Evolutionary conservation across 2,329 filamentous ascomycete genomes (phyloP).

Genomic region (Ceratocystis variospora): DNA sequence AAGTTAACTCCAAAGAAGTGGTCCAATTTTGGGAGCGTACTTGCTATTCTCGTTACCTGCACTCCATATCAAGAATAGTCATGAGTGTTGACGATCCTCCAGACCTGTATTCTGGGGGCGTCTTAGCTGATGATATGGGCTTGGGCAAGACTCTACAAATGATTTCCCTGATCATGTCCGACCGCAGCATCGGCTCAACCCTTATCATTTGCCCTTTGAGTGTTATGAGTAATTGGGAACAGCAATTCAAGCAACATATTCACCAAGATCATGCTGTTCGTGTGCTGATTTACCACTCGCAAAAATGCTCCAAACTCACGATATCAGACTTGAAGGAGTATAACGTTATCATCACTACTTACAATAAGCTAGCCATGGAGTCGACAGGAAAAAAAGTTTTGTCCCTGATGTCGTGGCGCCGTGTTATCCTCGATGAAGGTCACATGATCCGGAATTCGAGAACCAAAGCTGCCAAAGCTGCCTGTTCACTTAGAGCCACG

Average conservation of each 20-base stretch:
- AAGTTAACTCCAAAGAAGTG: conserved; percentile 38
- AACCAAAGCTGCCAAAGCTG: conserved; percentile 58
- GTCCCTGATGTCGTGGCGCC: conserved; percentile 51
- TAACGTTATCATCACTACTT: conserved; percentile 72
- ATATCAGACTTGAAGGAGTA: conserved; percentile 46
- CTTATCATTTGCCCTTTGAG: conserved; percentile 70
- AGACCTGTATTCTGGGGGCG: conserved; percentile 60
- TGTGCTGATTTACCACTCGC: conserved; percentile 63
- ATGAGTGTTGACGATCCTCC: conserved; percentile 31
- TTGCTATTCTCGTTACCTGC: background rate
- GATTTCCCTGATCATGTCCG: conserved; percentile 60
- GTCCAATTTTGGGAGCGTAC: conserved; percentile 21
- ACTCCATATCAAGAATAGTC: background rate
- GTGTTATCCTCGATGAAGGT: conserved; percentile 71
- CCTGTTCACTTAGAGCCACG: conserved; percentile 49
- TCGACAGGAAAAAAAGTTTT: conserved; percentile 28
- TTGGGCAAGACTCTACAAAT: conserved; percentile 79
- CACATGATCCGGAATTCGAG: conserved; percentile 68
- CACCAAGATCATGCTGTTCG: conserved; percentile 46
- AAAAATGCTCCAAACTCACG: conserved; percentile 36
- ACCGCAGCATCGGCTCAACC: conserved; percentile 44
- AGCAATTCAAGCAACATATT: conserved; percentile 63
- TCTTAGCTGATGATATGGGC: conserved; percentile 87
- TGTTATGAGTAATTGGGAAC: conserved; percentile 83
- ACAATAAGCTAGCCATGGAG: conserved; percentile 60